Evolutionary conservation across 2,329 filamentous ascomycete genomes (phyloP).

Genomic region (Incumbomyces delicatus): DNA sequence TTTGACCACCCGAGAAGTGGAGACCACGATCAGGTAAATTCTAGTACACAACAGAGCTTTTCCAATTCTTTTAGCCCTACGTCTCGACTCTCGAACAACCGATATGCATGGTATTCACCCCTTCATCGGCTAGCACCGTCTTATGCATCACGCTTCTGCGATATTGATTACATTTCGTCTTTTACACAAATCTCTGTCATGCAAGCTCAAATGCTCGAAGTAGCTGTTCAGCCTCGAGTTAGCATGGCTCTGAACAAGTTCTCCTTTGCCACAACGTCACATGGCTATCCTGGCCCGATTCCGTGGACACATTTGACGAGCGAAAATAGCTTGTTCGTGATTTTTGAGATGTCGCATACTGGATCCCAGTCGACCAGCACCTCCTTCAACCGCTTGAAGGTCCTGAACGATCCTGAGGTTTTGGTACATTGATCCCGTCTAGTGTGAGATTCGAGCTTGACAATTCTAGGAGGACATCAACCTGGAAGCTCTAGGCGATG

Average conservation of each 20-base stretch:
- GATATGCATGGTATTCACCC: too few relatives aligned
- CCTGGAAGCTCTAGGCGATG: constrained; percentile 26
- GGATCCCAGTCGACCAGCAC: not conserved
- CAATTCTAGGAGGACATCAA: constrained; percentile 33
- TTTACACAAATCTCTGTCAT: constrained; percentile 18
- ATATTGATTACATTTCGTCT: not conserved
- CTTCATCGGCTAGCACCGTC: too few relatives aligned
- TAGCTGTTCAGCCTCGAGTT: constrained; percentile 31
- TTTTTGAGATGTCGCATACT: constrained; percentile 25
- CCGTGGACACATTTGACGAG: constrained; percentile 36
- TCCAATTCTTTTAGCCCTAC: too few relatives aligned
- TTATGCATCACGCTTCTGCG: too few relatives aligned
- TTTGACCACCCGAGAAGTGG: too few relatives aligned
- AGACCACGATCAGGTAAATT: too few relatives aligned
- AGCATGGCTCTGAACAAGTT: constrained; percentile 35
- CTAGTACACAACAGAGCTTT: too few relatives aligned
- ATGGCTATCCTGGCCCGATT: constrained; percentile 30
- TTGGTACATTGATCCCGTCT: constrained; percentile 25
- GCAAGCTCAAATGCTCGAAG: constrained; percentile 39
- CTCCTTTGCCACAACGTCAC: constrained; percentile 33
- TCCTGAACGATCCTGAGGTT: constrained; percentile 26
- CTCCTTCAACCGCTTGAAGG: constrained; percentile 25
- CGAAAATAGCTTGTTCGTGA: constrained; percentile 26
- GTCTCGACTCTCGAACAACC: too few relatives aligned
- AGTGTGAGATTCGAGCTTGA: constrained; percentile 7